Evolutionary conservation across 139 green algal species (phyloP), one percentile per base, ranked within the genome.

Genomic region (Ostreobium quekettii): DNA sequence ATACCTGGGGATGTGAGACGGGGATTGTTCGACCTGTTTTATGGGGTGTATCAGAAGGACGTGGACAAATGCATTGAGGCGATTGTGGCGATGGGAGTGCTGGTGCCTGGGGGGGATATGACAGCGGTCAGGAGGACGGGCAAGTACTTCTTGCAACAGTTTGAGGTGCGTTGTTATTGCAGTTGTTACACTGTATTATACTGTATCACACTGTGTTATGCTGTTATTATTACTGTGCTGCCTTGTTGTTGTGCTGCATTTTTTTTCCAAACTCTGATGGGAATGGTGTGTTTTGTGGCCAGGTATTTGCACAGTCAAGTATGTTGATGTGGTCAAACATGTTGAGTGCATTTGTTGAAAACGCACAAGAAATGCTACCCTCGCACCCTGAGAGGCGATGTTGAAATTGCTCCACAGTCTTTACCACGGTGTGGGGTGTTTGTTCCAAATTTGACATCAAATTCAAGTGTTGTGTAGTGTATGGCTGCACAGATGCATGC

Each of bases 21-120:
- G 24, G 95, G 95, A 28, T 85, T 99, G 61, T 76, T 96, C 69
- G 90, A 97, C 67, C 83, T 97, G 33, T 99, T 98, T 72, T 99
- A 99, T 67, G 90, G 87, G 46, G 86, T 95, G 37, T 99, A 98
- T 74, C 72, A 91, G 46, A 89, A 92, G 73, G 83, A 97, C 74
- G 71, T 82, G 2, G 88, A 97, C 73, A 84, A 76, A 72, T 90
- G 82, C 49, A 69, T 94, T 62, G 83, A 93, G 58, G 85, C 86
- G 8, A 77, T 48, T 30, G 66, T 76, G 30, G 70, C 80, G 47
- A 91, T 91, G 85, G 84, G 84, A 26, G 85, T 91, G 48, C 72
- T 91, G 30, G 76, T 77, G 35, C 30, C 36, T 29, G 53, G 79
- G 38, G 86, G 85, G 22, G 94, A 99, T 80, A 73, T 79, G 31